phyloP scores from a whole-genome alignment of 78 protist genomes.

The Monosiga brevicollis region DNA sequence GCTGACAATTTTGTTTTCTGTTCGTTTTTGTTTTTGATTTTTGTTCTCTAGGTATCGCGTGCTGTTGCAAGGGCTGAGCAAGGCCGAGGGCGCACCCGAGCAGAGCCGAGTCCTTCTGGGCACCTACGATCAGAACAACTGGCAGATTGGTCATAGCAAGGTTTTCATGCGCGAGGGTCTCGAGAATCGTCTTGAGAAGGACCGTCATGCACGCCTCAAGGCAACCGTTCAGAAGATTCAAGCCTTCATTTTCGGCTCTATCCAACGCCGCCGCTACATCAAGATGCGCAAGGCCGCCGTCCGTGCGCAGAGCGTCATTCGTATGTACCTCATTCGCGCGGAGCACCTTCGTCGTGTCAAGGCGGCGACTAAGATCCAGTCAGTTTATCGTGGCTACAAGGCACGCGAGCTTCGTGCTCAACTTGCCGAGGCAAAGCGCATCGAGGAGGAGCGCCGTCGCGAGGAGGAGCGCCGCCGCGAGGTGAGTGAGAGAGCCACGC shows the following conservation, averaged over 20 bases:
- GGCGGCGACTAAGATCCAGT: slow-evolving; percentile 5
- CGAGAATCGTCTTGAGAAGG: not conserved
- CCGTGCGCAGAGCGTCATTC: not conserved
- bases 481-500: no score
- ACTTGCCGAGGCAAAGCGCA: not conserved
- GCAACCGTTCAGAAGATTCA: not conserved
- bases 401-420: not conserved
- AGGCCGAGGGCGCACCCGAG: not conserved
- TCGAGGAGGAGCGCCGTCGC: slow-evolving; percentile 7
- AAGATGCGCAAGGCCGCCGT: not conserved
- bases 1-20: no score
- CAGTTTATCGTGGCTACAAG: not conserved
- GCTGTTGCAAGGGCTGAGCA: not conserved
- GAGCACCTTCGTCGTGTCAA: not conserved
- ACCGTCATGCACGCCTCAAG: not conserved
- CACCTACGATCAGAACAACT: not conserved
- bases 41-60: no score
- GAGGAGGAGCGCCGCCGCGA: slow-evolving; percentile 1
- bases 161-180: slow-evolving; percentile 16
- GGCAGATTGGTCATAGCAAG: slow-evolving; percentile 23
- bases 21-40: no score
- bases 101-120: not conserved
- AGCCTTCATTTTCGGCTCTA: not conserved
- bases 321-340: not conserved
- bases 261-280: not conserved